Evolutionary conservation across 805 yeast species (phyloP).

Genomic region (Metschnikowia orientalis): DNA sequence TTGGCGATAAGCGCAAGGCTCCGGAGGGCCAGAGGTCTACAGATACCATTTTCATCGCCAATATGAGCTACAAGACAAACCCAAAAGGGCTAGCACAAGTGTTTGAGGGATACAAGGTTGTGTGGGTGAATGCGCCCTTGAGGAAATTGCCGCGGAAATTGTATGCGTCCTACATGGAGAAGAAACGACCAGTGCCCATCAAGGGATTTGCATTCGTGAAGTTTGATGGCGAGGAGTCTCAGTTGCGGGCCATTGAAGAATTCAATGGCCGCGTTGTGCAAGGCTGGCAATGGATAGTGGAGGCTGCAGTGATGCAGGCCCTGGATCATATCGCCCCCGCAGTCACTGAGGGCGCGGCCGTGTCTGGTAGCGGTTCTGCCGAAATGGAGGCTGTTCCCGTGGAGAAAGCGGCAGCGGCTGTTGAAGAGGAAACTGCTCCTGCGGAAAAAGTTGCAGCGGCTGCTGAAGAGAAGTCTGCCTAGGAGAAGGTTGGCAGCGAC

Average conservation of each 20-base stretch:
- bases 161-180: conserved; percentile 42
- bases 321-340: too few species aligned
- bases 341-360: too few species aligned
- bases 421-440: too few species aligned
- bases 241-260: conserved; percentile 65
- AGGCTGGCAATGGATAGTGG: conserved; percentile 63
- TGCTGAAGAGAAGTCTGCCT: not conserved
- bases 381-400: too few species aligned
- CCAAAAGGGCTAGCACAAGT: conserved; percentile 42
- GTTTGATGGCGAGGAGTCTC: conserved; percentile 57
- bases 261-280: conserved; percentile 60
- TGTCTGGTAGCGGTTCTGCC: too few species aligned
- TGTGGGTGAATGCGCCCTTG: conserved; percentile 57
- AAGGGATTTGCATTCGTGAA: conserved; percentile 66
- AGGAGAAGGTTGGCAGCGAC: not conserved
- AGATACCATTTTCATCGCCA: conserved; percentile 59
- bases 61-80: conserved; percentile 50
- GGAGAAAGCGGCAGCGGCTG: not conserved
- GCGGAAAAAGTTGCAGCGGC: not conserved
- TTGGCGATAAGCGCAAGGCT: conserved; percentile 9
- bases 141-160: conserved; percentile 43
- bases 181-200: conserved; percentile 40
- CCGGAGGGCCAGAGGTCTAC: conserved; percentile 53
- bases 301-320: conserved; percentile 68
- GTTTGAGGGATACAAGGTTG: conserved; percentile 47